A percentile compares a stretch with the other conserved stretches of the same genome.
Conservation (phyloP, 805 yeast species). For the Pichia californica region DNA sequence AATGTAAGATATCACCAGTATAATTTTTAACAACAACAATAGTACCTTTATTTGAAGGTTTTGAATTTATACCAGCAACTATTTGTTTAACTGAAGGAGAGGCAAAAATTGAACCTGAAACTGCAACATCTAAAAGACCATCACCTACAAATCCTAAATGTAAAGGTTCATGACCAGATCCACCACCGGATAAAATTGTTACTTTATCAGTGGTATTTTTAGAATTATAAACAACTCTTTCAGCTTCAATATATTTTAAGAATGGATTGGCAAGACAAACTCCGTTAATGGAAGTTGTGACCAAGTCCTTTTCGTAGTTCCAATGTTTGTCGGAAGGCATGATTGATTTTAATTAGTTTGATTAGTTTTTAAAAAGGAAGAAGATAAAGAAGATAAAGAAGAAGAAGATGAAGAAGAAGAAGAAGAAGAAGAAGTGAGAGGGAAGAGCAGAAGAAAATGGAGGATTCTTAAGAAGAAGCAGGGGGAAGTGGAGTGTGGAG, state of each 20-base stretch:
- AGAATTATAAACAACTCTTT: constrained; percentile 45
- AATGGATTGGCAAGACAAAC: constrained; percentile 43
- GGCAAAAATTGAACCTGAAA: constrained; percentile 87
- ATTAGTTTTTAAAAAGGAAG: background rate
- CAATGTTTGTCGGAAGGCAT: constrained; percentile 11
- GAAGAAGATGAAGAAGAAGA: no score
- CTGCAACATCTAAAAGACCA: constrained; percentile 80
- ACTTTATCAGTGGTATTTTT: constrained; percentile 45
- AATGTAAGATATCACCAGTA: constrained; percentile 91
- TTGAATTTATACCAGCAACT: constrained; percentile 58
- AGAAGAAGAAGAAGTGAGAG: no score
- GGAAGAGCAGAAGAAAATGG: no score
- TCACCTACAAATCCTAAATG: constrained; percentile 90
- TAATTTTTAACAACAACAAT: constrained; percentile 82
- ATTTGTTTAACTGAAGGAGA: constrained; percentile 87
- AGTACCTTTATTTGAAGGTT: constrained; percentile 53
- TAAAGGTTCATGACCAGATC: constrained; percentile 93
- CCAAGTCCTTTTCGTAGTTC: constrained; percentile 11
- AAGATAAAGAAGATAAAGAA: no score
- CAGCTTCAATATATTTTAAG: constrained; percentile 46
- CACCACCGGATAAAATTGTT: constrained; percentile 82
- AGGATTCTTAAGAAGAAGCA: no score
- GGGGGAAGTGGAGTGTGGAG: no score
- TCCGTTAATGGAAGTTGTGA: constrained; percentile 10
- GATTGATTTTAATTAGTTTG: background rate